Conservation (phyloP, 768 basidiomycete species). For the Termitomyces sp. region DNA sequence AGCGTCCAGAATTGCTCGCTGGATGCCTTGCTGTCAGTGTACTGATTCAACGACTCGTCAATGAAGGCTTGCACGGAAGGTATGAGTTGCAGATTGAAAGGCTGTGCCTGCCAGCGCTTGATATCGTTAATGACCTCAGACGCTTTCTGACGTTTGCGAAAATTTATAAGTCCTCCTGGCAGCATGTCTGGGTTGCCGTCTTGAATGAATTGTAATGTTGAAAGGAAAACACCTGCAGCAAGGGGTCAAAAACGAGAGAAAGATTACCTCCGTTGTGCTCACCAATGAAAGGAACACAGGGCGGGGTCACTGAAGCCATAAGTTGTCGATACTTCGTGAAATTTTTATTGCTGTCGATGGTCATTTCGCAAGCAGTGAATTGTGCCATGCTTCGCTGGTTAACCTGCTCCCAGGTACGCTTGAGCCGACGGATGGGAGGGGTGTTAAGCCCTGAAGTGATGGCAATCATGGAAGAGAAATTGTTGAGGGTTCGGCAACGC, state of each 20-base stretch:
- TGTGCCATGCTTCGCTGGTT: slow-evolving; percentile 68
- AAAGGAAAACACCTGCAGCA: slow-evolving; percentile 83
- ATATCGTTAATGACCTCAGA: slow-evolving; percentile 98
- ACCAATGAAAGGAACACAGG: slow-evolving; percentile 98
- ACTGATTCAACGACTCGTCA: slow-evolving; percentile 72
- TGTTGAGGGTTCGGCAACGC: slow-evolving; percentile 87
- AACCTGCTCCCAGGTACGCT: slow-evolving; percentile 92
- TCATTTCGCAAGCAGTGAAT: slow-evolving; percentile 80
- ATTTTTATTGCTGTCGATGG: slow-evolving; percentile 91
- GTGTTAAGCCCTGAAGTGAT: slow-evolving; percentile 93
- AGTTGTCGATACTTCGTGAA: slow-evolving; percentile 88
- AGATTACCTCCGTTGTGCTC: slow-evolving; percentile 14
- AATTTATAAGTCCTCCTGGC: slow-evolving; percentile 81
- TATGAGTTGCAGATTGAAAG: slow-evolving; percentile 80
- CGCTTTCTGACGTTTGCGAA: slow-evolving; percentile 90
- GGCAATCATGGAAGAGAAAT: slow-evolving; percentile 96
- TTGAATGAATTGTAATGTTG: slow-evolving; percentile 96
- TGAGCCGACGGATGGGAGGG: slow-evolving; percentile 87
- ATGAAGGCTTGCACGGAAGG: slow-evolving; percentile 69
- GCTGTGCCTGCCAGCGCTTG: slow-evolving; percentile 89
- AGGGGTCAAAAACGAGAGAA: slow-evolving; percentile 2
- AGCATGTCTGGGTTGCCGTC: slow-evolving; percentile 91
- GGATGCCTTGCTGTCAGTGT: slow-evolving; percentile 62
- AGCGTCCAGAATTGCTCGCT: slow-evolving; percentile 82
- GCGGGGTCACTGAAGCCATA: slow-evolving; percentile 80